phyloP scores from a whole-genome alignment of 1,139 yeast species.

The Suhomyces panamericanus region DNA sequence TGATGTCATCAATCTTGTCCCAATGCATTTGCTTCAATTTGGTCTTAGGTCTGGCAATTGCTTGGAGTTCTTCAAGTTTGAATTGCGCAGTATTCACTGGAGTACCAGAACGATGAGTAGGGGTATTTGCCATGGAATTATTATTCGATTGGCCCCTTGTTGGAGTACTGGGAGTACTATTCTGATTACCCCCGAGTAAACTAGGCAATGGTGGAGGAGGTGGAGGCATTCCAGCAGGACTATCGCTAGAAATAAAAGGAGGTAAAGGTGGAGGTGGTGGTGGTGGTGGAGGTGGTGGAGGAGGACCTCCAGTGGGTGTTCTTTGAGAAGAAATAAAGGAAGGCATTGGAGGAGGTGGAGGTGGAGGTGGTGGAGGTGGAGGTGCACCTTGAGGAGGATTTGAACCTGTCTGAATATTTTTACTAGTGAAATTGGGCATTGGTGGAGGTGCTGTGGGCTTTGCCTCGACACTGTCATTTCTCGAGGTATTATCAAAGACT shows the following conservation, averaged over 20 bases:
- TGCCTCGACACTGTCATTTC: not conserved
- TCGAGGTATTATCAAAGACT: not conserved
- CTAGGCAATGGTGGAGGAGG: slow-evolving; percentile 27
- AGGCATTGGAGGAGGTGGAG: slow-evolving; percentile 26
- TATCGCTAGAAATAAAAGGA: not conserved
- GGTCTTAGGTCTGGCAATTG: slow-evolving; percentile 51
- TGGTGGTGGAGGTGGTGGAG: slow-evolving; percentile 21
- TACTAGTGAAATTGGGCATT: not conserved
- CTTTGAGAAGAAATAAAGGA: slow-evolving; percentile 19
- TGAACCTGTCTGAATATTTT: not conserved
- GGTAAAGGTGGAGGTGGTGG: slow-evolving; percentile 21
- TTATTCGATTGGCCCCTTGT: not conserved
- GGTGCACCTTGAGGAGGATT: not conserved
- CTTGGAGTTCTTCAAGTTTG: slow-evolving; percentile 8
- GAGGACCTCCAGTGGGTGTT: not conserved
- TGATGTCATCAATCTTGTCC: slow-evolving; percentile 75
- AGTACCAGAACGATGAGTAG: slow-evolving; percentile 2
- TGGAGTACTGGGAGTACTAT: slow-evolving; percentile 7
- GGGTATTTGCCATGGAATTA: slow-evolving; percentile 5
- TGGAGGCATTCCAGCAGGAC: slow-evolving; percentile 19
- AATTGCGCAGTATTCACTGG: not conserved
- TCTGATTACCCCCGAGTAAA: slow-evolving; percentile 7
- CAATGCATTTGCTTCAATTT: slow-evolving; percentile 92
- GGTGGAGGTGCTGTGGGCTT: slow-evolving; percentile 20
- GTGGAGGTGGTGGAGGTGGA: slow-evolving; percentile 24